Conservation (phyloP, 2,329 filamentous ascomycete genomes). For the Pseudopyrenochaeta lycopersici region DNA sequence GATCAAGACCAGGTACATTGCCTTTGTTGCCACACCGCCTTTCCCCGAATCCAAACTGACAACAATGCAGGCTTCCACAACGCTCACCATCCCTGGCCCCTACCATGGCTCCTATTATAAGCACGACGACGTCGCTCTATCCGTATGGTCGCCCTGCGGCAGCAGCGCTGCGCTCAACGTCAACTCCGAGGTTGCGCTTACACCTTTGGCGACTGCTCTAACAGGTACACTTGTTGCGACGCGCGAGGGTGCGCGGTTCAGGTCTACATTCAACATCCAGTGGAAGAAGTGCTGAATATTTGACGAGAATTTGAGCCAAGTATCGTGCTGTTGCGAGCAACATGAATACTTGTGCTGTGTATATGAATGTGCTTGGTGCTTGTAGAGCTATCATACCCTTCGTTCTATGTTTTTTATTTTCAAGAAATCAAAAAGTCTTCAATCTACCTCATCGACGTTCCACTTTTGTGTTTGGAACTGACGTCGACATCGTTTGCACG, state of each 20-base stretch:
- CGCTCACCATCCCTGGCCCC: slow-evolving; percentile 50
- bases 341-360: too few species aligned
- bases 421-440: too few species aligned
- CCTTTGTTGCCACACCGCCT: slow-evolving; percentile 1
- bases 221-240: slow-evolving; percentile 37
- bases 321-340: too few species aligned
- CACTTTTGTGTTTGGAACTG: too few species aligned
- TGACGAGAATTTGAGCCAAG: too few species aligned
- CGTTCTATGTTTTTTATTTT: too few species aligned
- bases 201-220: slow-evolving; percentile 26
- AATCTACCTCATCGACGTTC: too few species aligned
- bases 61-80: slow-evolving; percentile 17
- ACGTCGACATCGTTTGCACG: too few species aligned
- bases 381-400: too few species aligned
- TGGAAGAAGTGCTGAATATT: slow-evolving; percentile 46
- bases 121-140: slow-evolving; percentile 49
- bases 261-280: slow-evolving; percentile 37
- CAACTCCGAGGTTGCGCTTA: slow-evolving; percentile 40
- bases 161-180: slow-evolving; percentile 40
- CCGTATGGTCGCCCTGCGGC: slow-evolving; percentile 43
- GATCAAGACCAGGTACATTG: slow-evolving; percentile 34
- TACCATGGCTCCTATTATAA: slow-evolving; percentile 55
- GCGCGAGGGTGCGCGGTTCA: slow-evolving; percentile 37
- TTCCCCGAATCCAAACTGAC: neutral
- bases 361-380: too few species aligned